These are phyloP conservation scores for Crithidia thermophila DNA, from an alignment of 208 protist genomes.

Conservation along the genomic window DNA sequence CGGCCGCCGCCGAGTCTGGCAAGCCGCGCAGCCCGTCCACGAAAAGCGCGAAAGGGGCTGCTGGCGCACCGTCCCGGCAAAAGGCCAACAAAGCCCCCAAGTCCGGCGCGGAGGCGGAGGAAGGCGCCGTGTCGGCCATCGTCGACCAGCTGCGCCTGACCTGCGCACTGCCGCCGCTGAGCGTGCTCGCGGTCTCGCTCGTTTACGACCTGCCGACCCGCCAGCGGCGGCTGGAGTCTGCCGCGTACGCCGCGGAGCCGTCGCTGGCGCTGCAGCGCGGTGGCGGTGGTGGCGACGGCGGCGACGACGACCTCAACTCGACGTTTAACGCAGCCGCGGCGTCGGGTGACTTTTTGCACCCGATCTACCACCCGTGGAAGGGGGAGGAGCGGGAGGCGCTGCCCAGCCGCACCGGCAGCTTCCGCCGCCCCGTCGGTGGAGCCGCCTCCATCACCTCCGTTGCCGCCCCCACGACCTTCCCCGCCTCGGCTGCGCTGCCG, in stretches of 20 bases:
- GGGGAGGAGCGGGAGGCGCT: slow-evolving; percentile 18
- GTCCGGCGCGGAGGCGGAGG: slow-evolving; percentile 14
- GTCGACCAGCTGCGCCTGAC: slow-evolving; percentile 19
- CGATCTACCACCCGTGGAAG: slow-evolving; percentile 17
- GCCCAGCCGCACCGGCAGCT: neutral
- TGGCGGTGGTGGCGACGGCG: slow-evolving; percentile 7
- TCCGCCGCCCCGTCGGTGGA: slow-evolving; percentile 2
- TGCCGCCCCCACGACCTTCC: neutral
- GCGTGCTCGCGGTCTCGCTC: slow-evolving; percentile 67
- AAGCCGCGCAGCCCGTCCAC: slow-evolving; percentile 18
- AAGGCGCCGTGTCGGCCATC: slow-evolving; percentile 10
- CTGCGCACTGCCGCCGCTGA: slow-evolving; percentile 66
- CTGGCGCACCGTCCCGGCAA: slow-evolving; percentile 12
- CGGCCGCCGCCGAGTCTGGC: slow-evolving; percentile 4
- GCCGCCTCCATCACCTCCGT: neutral
- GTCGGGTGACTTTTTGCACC: slow-evolving; percentile 10
- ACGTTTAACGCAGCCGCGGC: neutral
- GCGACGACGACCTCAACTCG: slow-evolving; percentile 14
- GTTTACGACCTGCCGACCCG: slow-evolving; percentile 69
- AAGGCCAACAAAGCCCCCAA: slow-evolving; percentile 18
- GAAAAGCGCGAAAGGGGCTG: slow-evolving; percentile 12
- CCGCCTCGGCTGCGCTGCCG: neutral
- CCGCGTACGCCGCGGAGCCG: slow-evolving; percentile 22
- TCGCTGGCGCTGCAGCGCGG: neutral
- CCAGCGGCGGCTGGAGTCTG: slow-evolving; percentile 46